Evolutionary conservation across 192 early-diverging fungal genomes (phyloP).

Genomic region (Entomortierella chlamydospora): DNA sequence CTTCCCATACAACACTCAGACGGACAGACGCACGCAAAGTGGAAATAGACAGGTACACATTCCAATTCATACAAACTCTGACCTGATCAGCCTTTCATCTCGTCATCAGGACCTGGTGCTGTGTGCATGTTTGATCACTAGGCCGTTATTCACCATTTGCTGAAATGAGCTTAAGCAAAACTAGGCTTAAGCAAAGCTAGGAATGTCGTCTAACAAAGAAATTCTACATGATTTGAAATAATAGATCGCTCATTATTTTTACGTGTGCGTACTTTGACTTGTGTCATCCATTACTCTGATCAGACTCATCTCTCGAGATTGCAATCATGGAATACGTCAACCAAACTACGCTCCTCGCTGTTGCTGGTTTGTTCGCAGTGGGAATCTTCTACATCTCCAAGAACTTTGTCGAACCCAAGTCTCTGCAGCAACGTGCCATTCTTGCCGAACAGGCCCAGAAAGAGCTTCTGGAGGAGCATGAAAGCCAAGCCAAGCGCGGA

Average conservation of each 20-base stretch:
- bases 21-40: neutral
- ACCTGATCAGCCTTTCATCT: neutral
- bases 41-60: neutral
- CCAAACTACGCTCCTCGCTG: constrained; percentile 15
- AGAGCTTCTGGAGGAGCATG: constrained; percentile 51
- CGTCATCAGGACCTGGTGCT: neutral
- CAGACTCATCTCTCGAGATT: neutral
- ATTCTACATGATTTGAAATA: neutral
- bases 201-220: too few species aligned
- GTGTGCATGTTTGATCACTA: too few species aligned
- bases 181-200: too few species aligned
- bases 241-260: constrained; percentile 5
- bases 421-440: constrained; percentile 26
- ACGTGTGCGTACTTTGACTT: neutral
- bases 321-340: constrained; percentile 37
- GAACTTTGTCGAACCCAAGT: constrained; percentile 42
- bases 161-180: too few species aligned
- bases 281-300: neutral
- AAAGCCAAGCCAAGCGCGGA: constrained; percentile 29
- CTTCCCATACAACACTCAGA: neutral
- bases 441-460: constrained; percentile 48
- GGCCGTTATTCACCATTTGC: too few species aligned
- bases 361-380: constrained; percentile 7
- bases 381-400: constrained; percentile 24
- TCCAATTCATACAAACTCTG: neutral